A percentile compares a stretch with the other conserved stretches of the same genome.
These are phyloP conservation scores for Hanseniaspora mollemarum DNA, from an alignment of 805 yeast species.

Conservation along the genomic window DNA sequence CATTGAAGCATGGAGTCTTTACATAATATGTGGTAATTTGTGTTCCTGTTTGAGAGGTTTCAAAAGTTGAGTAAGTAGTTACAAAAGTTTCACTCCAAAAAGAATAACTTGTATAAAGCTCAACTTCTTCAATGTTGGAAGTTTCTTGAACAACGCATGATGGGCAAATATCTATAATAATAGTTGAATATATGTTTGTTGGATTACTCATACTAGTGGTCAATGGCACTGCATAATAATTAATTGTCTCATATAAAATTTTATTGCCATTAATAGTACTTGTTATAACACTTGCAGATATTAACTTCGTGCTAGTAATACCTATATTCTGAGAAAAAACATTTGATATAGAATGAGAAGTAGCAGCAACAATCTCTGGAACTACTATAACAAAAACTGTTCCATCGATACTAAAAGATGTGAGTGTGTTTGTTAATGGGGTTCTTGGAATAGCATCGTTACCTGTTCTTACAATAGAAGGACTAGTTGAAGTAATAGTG, in stretches of 20 bases:
- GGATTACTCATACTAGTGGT: conserved; percentile 1
- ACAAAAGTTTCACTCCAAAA: conserved; percentile 6
- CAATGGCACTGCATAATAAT: background rate
- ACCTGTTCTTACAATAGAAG: conserved; percentile 5
- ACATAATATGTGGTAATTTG: conserved; percentile 5
- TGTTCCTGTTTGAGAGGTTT: conserved; percentile 6
- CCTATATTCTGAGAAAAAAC: conserved; percentile 8
- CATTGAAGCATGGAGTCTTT: conserved; percentile 1
- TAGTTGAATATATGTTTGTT: background rate
- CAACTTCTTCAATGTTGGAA: background rate
- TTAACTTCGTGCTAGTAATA: conserved; percentile 14
- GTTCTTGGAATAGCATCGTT: background rate
- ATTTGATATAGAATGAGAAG: background rate
- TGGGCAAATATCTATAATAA: conserved; percentile 8
- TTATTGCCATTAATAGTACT: background rate
- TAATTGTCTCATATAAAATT: background rate
- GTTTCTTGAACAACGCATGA: background rate
- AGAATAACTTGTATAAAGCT: conserved; percentile 8
- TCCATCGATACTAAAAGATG: background rate
- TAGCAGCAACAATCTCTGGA: conserved; percentile 11
- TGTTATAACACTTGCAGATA: conserved; percentile 16
- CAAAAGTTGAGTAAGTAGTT: conserved; percentile 3
- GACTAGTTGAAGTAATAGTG: background rate
- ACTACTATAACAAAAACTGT: background rate
- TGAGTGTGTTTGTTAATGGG: background rate